These are phyloP conservation scores for Bimuria novae-zelandiae DNA, from an alignment of 2,329 filamentous ascomycete genomes.

Conservation along the genomic window DNA sequence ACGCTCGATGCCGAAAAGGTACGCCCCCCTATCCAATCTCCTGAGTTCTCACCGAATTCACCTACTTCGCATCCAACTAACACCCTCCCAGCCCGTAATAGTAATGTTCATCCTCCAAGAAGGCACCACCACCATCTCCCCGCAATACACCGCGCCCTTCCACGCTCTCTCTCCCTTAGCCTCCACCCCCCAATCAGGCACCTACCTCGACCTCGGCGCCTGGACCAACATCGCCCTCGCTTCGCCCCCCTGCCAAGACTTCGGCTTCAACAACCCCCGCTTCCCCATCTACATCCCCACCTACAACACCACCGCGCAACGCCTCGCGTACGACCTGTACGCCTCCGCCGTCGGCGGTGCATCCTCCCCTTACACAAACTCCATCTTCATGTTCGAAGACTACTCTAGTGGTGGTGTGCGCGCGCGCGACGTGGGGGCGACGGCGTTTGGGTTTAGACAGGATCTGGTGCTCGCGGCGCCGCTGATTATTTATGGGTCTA, in stretches of 20 bases:
- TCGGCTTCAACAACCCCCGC: conserved; percentile 29
- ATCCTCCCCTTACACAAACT: conserved; percentile 31
- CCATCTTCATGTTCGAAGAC: conserved; percentile 61
- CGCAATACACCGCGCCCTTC: conserved; percentile 29
- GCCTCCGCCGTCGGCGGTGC: conserved; percentile 37
- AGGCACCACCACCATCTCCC: conserved; percentile 23
- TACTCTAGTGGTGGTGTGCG: conserved; percentile 56
- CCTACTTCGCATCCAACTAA: no score
- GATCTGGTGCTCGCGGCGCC: conserved; percentile 35
- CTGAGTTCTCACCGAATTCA: no score
- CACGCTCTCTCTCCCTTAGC: conserved; percentile 22
- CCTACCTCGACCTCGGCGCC: conserved; percentile 27
- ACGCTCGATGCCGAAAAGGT: conserved; percentile 21
- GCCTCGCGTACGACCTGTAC: conserved; percentile 47
- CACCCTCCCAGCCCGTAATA: conserved; percentile 18
- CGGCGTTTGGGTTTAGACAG: conserved; percentile 54
- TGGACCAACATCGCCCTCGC: conserved; percentile 30
- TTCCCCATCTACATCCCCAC: conserved; percentile 29
- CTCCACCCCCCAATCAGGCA: conserved; percentile 19
- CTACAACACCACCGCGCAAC: conserved; percentile 45
- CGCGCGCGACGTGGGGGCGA: conserved; percentile 39
- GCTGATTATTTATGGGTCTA: conserved; percentile 24
- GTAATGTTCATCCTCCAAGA: conserved; percentile 32
- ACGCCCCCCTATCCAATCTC: conserved; percentile 6
- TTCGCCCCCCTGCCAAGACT: conserved; percentile 33